Percentiles rank a stretch among this genome's conserved stretches.
phyloP scores from a whole-genome alignment of 371 early-diverging fungal genomes.

The Dinochytrium kinnereticum region DNA sequence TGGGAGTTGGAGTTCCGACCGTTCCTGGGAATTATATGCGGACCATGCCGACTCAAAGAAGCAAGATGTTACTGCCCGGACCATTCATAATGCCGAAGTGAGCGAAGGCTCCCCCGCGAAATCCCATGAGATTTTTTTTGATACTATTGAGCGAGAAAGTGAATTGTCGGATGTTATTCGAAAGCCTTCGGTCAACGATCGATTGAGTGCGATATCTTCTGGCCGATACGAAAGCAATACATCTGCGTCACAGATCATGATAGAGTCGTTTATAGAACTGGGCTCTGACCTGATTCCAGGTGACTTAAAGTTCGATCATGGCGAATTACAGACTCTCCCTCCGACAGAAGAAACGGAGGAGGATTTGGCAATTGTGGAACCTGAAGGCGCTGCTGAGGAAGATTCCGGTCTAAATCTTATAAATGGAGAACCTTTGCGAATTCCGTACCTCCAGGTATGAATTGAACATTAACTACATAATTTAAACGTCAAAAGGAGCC shows the following conservation, averaged over 20 bases:
- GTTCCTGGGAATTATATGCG: slow-evolving; percentile 37
- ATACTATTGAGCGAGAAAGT: not conserved
- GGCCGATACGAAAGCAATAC: not conserved
- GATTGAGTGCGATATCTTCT: too few species aligned
- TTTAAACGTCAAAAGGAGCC: slow-evolving; percentile 49
- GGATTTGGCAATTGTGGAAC: too few species aligned
- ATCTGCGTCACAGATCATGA: slow-evolving; percentile 19
- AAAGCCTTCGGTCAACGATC: not conserved
- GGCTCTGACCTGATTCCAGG: slow-evolving; percentile 42
- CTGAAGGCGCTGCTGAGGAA: slow-evolving; percentile 11
- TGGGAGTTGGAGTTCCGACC: slow-evolving; percentile 40
- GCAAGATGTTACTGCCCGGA: not conserved
- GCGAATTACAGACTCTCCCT: too few species aligned
- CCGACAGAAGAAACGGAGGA: too few species aligned
- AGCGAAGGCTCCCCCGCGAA: slow-evolving; percentile 26
- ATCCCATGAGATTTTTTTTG: slow-evolving; percentile 15
- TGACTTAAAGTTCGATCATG: too few species aligned
- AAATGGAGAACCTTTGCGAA: slow-evolving; percentile 43
- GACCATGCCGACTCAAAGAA: not conserved
- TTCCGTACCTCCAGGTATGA: slow-evolving; percentile 32
- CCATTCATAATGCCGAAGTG: not conserved
- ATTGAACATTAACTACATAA: not conserved
- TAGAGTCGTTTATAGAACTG: slow-evolving; percentile 57
- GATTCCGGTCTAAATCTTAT: slow-evolving; percentile 14
- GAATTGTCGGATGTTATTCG: slow-evolving; percentile 21